Evolutionary conservation across 176 grass and related monocot genomes (phyloP), one percentile per base, ranked within the genome.

Genomic region (Dendrocalamus sinicus): DNA sequence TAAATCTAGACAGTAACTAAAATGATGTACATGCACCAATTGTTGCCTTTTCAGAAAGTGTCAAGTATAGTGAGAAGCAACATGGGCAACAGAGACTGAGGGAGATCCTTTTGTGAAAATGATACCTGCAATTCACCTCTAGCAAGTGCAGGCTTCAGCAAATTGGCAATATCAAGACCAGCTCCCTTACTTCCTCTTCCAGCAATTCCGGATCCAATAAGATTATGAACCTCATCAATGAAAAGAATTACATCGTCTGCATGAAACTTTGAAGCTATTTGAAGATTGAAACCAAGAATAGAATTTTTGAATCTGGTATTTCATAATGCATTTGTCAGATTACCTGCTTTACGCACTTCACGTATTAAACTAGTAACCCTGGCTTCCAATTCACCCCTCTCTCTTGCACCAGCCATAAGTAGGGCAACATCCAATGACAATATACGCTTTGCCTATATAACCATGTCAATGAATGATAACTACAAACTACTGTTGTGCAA

Each of bases 91-190:
- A 59, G 40, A 59, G 37, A 50, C 1, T 59, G 12, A 37, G 17
- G 12, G 17, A 79, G 75, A 43, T 60, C 4, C n/a, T 79, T 74
- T 51, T 58, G 23, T 75, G 20, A 37, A 78, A 39, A 52, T 40
- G 6, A 63, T 92, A 98, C 96, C 91, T 99, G 96, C 85, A 99
- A 85, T 92, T 91, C 87, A 86, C 96, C 94, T 89, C 96, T 94
- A 89, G 90, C 71, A 52, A 99, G 96, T 70, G 96, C 82, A 88
- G 96, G 96, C 69, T 99, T 99, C 66, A 99, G 84, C 86, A 99
- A 85, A 85, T 99, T 99, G 52, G 96, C 93, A 83, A 99, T 99
- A 83, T 99, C 96, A 67, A 99, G 92, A 90, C 96, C 96, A 77
- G 93, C 90, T 75, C 93, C 90, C 45, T 96, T 99, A 66, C 91